Percentiles rank a stretch among this genome's conserved stretches.
These are phyloP conservation scores for Penicillium griseofulvum DNA, from an alignment of 2,329 filamentous ascomycete genomes.

Conservation along the genomic window DNA sequence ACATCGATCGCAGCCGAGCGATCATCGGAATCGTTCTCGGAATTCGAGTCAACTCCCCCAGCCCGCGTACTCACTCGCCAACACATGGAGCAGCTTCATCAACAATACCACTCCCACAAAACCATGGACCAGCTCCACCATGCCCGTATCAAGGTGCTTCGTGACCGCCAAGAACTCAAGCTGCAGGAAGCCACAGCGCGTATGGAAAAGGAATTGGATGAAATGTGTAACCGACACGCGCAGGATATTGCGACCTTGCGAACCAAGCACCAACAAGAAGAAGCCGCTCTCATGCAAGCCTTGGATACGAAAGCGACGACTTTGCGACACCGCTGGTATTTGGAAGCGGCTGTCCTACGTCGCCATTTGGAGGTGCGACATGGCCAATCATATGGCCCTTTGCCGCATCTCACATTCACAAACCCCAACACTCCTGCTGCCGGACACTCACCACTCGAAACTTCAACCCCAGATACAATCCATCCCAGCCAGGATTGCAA, in stretches of 20 bases:
- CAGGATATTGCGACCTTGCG: constrained; percentile 36
- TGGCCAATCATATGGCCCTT: constrained; percentile 37
- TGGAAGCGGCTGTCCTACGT: constrained; percentile 44
- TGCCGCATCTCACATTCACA: constrained; percentile 39
- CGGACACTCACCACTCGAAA: constrained; percentile 13
- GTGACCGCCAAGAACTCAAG: constrained; percentile 45
- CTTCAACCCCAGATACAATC: constrained; percentile 4
- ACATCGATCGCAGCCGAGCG: constrained; percentile 8
- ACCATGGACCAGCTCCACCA: constrained; percentile 45
- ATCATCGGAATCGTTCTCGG: constrained; percentile 21
- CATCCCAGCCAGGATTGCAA: background rate
- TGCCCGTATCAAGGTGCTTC: constrained; percentile 47
- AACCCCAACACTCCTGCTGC: constrained; percentile 30
- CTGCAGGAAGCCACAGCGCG: constrained; percentile 40
- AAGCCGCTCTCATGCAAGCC: constrained; percentile 28
- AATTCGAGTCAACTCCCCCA: constrained; percentile 22
- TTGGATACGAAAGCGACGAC: constrained; percentile 36
- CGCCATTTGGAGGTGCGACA: constrained; percentile 39
- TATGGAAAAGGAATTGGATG: constrained; percentile 40
- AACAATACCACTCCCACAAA: constrained; percentile 44
- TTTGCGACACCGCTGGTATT: constrained; percentile 40
- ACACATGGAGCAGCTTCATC: constrained; percentile 45
- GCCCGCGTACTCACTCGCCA: constrained; percentile 40
- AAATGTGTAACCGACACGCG: constrained; percentile 34
- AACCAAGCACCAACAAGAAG: constrained; percentile 34